Evolutionary conservation across 2,329 filamentous ascomycete species (phyloP).

Genomic region (Penicillium sp.): DNA sequence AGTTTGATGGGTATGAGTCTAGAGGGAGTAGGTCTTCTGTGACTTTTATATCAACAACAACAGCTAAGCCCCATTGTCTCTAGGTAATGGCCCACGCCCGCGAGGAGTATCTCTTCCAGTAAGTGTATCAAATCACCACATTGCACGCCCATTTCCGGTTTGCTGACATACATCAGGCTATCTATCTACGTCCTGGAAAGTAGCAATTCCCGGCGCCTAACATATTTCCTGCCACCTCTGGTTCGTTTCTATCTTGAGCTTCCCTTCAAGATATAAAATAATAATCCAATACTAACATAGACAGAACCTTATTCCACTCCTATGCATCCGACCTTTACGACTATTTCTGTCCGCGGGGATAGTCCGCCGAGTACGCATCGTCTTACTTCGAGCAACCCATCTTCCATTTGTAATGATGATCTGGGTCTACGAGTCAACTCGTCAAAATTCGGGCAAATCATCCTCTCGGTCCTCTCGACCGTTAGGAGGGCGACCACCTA

Average conservation of each 20-base stretch:
- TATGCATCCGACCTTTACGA: conserved; percentile 58
- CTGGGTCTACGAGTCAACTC: conserved; percentile 53
- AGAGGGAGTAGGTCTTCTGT: conserved; percentile 46
- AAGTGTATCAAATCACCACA: conserved; percentile 17
- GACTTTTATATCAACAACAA: not conserved
- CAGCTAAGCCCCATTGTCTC: conserved; percentile 1
- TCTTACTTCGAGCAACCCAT: conserved; percentile 61
- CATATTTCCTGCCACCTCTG: conserved; percentile 50
- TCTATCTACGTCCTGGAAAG: conserved; percentile 48
- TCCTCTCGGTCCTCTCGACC: conserved; percentile 21
- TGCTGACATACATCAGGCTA: conserved; percentile 27
- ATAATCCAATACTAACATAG: not conserved
- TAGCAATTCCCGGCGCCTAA: conserved; percentile 47
- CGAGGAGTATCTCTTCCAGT: conserved; percentile 64
- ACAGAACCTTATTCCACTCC: conserved; percentile 60
- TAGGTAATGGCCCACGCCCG: conserved; percentile 62
- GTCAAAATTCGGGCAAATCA: conserved; percentile 16
- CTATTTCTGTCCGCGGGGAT: conserved; percentile 56
- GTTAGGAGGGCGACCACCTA: conserved; percentile 19
- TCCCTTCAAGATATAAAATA: conserved; percentile 14
- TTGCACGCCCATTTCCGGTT: not conserved
- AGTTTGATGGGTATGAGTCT: conserved; percentile 60
- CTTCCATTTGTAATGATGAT: conserved; percentile 59
- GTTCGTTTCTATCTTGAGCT: conserved; percentile 29
- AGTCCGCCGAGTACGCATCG: conserved; percentile 57